Base-by-base conservation (phyloP, 805 yeast species). In the Wickerhamomyces sydowiorum region DNA sequence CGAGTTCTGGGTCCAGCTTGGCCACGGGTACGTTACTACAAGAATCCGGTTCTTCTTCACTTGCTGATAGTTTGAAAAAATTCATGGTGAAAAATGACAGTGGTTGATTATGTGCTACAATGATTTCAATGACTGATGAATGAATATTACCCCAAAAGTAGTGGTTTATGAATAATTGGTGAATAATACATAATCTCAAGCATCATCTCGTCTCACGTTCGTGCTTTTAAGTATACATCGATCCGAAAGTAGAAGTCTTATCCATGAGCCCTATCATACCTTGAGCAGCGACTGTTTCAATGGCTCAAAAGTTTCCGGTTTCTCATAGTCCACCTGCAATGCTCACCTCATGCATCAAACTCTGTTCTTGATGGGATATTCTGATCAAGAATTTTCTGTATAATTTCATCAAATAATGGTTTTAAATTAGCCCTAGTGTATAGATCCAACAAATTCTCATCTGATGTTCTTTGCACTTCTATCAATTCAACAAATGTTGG, bases 401-500 rank as follows among this genome's bases (percentile, higher is more conserved):
- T 66, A n/a, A 82, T 73, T 2, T 54, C 60, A 15, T 60, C 60
- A 50, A 78, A 83, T 10, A 75, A 56, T 6, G 69, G 66, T 21
- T 49, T 55, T 22, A 67, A 45, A 10, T 61, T 44, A 5, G 64
- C 53, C 7, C 49, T 47, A 30, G 54, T 43, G 47, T 75, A 76
- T 33, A 63, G 50, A 13, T 66, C 64, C 3, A 67, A 51, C 33
- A 75, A 49, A 17, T 49, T 47, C 9, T 54, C 56, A 17, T 56
- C 52, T 18, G 33, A 17, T 17, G 33, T 30, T 23, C 60, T 52
- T 42, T 69, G 69, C 39, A 69, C 69, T 60, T 93, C 99, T n/a
- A 93, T 78, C 70, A 88, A 62, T 51, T 86, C 88, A 29, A 86
- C 91, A 66, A 95, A 93, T 38, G 72, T 73, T 2, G 99, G 98